phyloP scores from a whole-genome alignment of 805 yeast genomes.

The Clavispora fructus region DNA sequence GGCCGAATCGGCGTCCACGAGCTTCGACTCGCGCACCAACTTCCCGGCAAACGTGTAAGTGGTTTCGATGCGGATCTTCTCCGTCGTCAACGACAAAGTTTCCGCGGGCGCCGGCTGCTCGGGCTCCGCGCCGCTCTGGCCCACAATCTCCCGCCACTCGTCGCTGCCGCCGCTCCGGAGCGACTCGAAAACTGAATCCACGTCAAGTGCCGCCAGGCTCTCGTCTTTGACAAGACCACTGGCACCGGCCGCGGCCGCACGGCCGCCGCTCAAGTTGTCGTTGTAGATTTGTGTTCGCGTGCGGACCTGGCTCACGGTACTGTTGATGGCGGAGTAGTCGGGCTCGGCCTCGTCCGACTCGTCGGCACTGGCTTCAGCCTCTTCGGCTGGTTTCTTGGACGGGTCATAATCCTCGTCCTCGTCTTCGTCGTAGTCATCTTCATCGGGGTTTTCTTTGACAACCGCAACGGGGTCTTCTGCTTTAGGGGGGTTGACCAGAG shows the following conservation, averaged over 20 bases:
- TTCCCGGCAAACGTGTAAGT: conserved; percentile 90
- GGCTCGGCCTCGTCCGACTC: conserved; percentile 15
- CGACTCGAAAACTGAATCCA: conserved; percentile 28
- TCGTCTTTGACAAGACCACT: conserved; percentile 15
- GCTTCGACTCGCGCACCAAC: conserved; percentile 67
- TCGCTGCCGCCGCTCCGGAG: conserved; percentile 4
- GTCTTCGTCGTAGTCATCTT: conserved; percentile 47
- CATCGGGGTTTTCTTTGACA: conserved; percentile 6
- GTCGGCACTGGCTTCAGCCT: conserved; percentile 17
- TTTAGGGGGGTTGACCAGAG: not conserved
- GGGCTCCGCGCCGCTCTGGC: conserved; percentile 6
- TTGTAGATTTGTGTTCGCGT: conserved; percentile 59
- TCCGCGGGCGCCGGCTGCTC: conserved; percentile 8
- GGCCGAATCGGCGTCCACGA: conserved; percentile 72
- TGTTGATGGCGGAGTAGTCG: conserved; percentile 50
- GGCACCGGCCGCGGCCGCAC: conserved; percentile 1
- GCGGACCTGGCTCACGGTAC: conserved; percentile 51
- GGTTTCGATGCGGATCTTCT: conserved; percentile 58
- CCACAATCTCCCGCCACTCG: conserved; percentile 13
- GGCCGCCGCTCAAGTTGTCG: conserved; percentile 21
- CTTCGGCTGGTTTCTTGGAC: conserved; percentile 18
- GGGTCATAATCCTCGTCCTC: conserved; percentile 57
- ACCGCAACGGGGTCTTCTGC: not conserved
- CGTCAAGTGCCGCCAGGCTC: conserved; percentile 20
- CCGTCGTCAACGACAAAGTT: not conserved